phyloP scores from a whole-genome alignment of 768 basidiomycete species.

The Lentinus tigrinus region DNA sequence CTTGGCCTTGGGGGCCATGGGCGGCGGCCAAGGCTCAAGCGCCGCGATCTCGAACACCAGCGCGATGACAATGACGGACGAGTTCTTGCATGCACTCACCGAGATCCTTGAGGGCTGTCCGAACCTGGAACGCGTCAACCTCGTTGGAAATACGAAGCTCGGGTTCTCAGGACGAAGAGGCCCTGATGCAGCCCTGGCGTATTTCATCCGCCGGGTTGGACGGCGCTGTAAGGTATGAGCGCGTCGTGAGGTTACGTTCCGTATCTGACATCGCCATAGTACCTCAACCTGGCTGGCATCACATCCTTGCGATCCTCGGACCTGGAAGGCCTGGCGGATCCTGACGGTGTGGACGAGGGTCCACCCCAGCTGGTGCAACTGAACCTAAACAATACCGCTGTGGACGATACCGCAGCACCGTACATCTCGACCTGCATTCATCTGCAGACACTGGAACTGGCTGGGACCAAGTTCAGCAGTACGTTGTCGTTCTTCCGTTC shows the following conservation, averaged over 20 bases:
- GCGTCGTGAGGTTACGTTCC: neutral
- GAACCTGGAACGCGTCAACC: slow-evolving; percentile 50
- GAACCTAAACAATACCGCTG: slow-evolving; percentile 55
- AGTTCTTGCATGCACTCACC: slow-evolving; percentile 43
- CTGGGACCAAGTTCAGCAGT: slow-evolving; percentile 63
- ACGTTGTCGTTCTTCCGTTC: slow-evolving; percentile 16
- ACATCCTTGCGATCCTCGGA: slow-evolving; percentile 48
- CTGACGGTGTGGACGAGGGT: slow-evolving; percentile 29
- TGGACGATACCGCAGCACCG: slow-evolving; percentile 55
- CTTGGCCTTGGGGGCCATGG: slow-evolving; percentile 59
- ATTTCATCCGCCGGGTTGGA: slow-evolving; percentile 54
- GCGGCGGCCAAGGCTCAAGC: slow-evolving; percentile 43
- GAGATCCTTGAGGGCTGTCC: slow-evolving; percentile 34
- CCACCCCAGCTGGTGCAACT: slow-evolving; percentile 47
- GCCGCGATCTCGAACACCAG: slow-evolving; percentile 44
- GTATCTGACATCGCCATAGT: slow-evolving; percentile 24
- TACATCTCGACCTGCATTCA: slow-evolving; percentile 52
- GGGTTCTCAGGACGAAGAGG: slow-evolving; percentile 36
- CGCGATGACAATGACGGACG: slow-evolving; percentile 57
- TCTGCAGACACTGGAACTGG: slow-evolving; percentile 50
- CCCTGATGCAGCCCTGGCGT: slow-evolving; percentile 36
- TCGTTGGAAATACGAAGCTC: slow-evolving; percentile 65
- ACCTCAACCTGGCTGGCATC: slow-evolving; percentile 58
- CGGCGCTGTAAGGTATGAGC: slow-evolving; percentile 54
- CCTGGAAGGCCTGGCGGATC: slow-evolving; percentile 46